Evolutionary conservation across 1,284 basidiomycete species (phyloP).

Genomic region (Chalciporus sp.): DNA sequence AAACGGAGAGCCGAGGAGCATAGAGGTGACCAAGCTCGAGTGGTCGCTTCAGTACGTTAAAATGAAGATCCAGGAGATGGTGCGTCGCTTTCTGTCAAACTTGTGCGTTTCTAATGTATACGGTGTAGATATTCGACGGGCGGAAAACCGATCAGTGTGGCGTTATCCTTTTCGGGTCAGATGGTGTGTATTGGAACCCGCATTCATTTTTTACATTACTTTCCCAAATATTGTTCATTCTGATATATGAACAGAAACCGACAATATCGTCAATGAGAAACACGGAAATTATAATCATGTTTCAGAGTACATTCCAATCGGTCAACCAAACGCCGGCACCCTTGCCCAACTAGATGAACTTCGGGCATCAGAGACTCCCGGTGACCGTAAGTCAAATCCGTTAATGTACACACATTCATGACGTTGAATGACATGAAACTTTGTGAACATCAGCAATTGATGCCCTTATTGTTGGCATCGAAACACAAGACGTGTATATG

Average conservation of each 20-base stretch:
- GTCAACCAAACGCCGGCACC: conserved; percentile 74
- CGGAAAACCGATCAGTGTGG: conserved; percentile 93
- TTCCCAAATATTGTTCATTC: background rate
- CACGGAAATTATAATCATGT: conserved; percentile 78
- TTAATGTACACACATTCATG: background rate
- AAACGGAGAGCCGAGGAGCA: conserved; percentile 50
- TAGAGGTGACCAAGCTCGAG: conserved; percentile 75
- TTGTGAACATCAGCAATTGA: conserved; percentile 67
- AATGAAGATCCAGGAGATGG: conserved; percentile 89
- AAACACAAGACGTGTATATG: conserved; percentile 70
- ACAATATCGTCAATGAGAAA: conserved; percentile 69
- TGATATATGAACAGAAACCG: conserved; percentile 52
- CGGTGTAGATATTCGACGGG: conserved; percentile 76
- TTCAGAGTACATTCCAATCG: conserved; percentile 77
- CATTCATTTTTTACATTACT: background rate
- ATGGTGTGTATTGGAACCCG: conserved; percentile 48
- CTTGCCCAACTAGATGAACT: conserved; percentile 74
- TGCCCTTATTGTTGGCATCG: conserved; percentile 82
- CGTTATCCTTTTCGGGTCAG: conserved; percentile 81
- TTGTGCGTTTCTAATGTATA: background rate
- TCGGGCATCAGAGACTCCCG: conserved; percentile 58
- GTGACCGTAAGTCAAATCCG: conserved; percentile 60
- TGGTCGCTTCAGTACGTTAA: conserved; percentile 86
- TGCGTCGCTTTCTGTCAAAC: conserved; percentile 29
- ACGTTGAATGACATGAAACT: background rate